Evolutionary conservation across 371 early-diverging fungal species (phyloP).

Genomic region (Fennellomyces sp.): DNA sequence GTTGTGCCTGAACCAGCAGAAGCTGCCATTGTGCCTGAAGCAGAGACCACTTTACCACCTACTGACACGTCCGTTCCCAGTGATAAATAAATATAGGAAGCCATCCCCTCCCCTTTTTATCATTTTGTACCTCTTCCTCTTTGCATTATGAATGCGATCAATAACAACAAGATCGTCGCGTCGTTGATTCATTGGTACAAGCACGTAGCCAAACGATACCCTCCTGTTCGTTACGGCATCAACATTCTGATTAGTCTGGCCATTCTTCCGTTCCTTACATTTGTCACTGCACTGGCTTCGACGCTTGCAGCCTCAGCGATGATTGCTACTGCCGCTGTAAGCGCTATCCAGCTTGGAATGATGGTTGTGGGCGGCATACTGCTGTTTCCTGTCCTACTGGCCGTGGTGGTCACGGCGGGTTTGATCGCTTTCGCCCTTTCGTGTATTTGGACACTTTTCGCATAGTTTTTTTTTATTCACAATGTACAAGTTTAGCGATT

Average conservation of each 20-base stretch:
- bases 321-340: background rate
- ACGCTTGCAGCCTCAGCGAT: background rate
- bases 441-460: background rate
- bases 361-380: background rate
- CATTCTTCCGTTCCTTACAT: background rate
- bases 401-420: background rate
- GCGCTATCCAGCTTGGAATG: background rate
- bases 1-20: background rate
- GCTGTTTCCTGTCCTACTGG: background rate
- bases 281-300: background rate
- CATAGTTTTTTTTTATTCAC: no score
- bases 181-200: background rate
- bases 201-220: background rate
- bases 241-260: background rate
- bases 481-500: slow-evolving; percentile 6
- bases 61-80: no score
- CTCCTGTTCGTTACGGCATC: background rate
- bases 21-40: background rate
- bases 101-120: background rate
- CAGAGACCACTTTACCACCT: no score
- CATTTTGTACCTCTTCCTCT: background rate
- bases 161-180: background rate
- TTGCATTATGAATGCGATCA: background rate
- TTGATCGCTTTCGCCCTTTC: background rate
- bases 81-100: no score